These are phyloP conservation scores for Metschnikowia henanensis DNA, from an alignment of 805 yeast species.

Conservation along the genomic window DNA sequence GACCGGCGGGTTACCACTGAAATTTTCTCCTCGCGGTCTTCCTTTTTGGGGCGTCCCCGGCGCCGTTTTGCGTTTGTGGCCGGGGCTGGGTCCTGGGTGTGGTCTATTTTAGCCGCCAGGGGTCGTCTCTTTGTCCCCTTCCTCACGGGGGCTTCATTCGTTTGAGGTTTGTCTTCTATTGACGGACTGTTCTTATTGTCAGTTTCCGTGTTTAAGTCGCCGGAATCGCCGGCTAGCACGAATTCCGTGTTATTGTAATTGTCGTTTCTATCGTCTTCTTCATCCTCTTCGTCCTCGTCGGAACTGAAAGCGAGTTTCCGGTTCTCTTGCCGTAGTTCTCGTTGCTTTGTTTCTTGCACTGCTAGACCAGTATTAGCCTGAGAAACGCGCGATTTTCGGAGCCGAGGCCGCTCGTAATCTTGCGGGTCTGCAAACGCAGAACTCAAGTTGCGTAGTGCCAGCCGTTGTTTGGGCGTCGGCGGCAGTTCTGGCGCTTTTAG, in stretches of 20 bases:
- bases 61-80: constrained; percentile 15
- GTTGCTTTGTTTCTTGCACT: background rate
- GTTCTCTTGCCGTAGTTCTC: constrained; percentile 6
- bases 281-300: constrained; percentile 17
- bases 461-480: no score
- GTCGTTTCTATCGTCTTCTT: background rate
- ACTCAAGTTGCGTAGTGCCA: no score
- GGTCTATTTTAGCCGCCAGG: background rate
- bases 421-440: constrained; percentile 27
- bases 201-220: no score
- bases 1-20: constrained; percentile 17
- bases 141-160: no score
- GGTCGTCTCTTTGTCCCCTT: background rate
- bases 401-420: constrained; percentile 21
- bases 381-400: constrained; percentile 2
- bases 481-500: constrained; percentile 6
- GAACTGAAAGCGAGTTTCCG: constrained; percentile 15
- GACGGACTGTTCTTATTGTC: no score
- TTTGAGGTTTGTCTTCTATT: no score
- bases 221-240: background rate
- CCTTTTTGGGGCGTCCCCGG: constrained; percentile 20
- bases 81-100: background rate
- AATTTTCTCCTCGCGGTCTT: constrained; percentile 12
- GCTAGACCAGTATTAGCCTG: background rate
- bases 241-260: no score